A percentile compares a stretch with the other conserved stretches of the same genome.
Conservation (phyloP, 1,284 basidiomycete species). For the Malassezia pachydermatis region DNA sequence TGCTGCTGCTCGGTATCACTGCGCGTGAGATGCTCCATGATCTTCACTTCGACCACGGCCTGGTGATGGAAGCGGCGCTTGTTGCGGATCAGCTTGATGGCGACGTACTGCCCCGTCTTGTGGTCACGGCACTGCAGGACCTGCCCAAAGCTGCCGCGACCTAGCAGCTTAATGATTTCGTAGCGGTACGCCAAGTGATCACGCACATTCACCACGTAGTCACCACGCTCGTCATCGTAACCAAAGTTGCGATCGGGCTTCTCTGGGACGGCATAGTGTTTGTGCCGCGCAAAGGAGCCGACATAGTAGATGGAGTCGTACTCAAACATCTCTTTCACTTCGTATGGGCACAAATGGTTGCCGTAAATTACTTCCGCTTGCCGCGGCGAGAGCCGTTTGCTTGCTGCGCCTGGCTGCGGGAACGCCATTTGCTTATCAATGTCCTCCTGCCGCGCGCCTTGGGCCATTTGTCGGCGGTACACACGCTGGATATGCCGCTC, state of each 20-base stretch:
- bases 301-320: constrained; percentile 74
- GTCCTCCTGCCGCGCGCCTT: constrained; percentile 67
- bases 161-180: constrained; percentile 80
- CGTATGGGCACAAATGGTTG: constrained; percentile 55
- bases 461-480: constrained; percentile 73
- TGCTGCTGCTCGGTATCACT: constrained; percentile 97
- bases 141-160: constrained; percentile 97
- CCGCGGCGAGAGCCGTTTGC: constrained; percentile 60
- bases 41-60: constrained; percentile 95
- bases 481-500: constrained; percentile 80
- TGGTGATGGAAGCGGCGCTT: constrained; percentile 99
- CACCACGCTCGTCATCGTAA: constrained; percentile 95
- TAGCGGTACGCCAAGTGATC: constrained; percentile 96
- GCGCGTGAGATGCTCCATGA: constrained; percentile 86
- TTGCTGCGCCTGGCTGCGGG: constrained; percentile 74
- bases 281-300: constrained; percentile 52
- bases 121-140: constrained; percentile 93
- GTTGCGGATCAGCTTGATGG: constrained; percentile 98
- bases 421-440: constrained; percentile 81
- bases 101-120: constrained; percentile 87
- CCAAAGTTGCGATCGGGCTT: constrained; percentile 78
- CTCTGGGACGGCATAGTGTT: constrained; percentile 52
- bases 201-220: constrained; percentile 78
- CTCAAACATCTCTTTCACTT: constrained; percentile 81
- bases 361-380: constrained; percentile 49